Evolutionary conservation across 768 basidiomycete genomes (phyloP).

Genomic region (Suillus subaureus): DNA sequence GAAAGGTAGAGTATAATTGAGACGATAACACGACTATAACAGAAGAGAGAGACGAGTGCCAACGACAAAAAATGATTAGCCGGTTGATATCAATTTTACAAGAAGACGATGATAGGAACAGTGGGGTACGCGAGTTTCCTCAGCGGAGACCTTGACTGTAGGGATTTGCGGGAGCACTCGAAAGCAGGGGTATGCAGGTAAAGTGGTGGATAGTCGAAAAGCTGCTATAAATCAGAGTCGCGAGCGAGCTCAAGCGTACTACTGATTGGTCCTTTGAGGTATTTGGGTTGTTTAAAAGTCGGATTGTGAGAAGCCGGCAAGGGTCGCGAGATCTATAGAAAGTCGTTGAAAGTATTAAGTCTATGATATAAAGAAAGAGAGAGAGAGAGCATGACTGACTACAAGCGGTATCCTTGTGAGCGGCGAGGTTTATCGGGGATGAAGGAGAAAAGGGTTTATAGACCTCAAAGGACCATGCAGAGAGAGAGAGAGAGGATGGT

Average conservation of each 20-base stretch:
- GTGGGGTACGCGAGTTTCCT: slow-evolving; percentile 46
- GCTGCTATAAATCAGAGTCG: slow-evolving; percentile 40
- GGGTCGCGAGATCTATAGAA: slow-evolving; percentile 85
- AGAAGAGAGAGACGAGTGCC: not conserved
- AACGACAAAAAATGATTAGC: slow-evolving; percentile 19
- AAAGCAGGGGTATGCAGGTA: slow-evolving; percentile 16
- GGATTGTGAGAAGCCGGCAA: slow-evolving; percentile 78
- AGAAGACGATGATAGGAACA: slow-evolving; percentile 13
- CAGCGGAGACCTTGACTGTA: slow-evolving; percentile 43
- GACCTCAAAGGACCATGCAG: slow-evolving; percentile 40
- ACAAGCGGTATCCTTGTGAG: slow-evolving; percentile 57
- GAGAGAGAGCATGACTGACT: slow-evolving; percentile 28
- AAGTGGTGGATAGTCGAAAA: slow-evolving; percentile 15
- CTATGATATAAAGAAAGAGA: not conserved
- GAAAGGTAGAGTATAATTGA: slow-evolving; percentile 13
- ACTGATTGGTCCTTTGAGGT: slow-evolving; percentile 42
- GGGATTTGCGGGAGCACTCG: slow-evolving; percentile 5
- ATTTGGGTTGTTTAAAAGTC: slow-evolving; percentile 35
- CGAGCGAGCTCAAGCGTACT: slow-evolving; percentile 77
- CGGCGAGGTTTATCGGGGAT: slow-evolving; percentile 48
- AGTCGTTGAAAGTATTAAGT: not conserved
- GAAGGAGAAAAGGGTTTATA: slow-evolving; percentile 27
- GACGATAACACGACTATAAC: slow-evolving; percentile 15
- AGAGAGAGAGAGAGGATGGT: slow-evolving; percentile 22
- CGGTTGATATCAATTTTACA: slow-evolving; percentile 28